A percentile compares a stretch with the other conserved stretches of the same genome.
Conservation (phyloP, 2,329 filamentous ascomycete species). For the Fusarium pilosicola region DNA sequence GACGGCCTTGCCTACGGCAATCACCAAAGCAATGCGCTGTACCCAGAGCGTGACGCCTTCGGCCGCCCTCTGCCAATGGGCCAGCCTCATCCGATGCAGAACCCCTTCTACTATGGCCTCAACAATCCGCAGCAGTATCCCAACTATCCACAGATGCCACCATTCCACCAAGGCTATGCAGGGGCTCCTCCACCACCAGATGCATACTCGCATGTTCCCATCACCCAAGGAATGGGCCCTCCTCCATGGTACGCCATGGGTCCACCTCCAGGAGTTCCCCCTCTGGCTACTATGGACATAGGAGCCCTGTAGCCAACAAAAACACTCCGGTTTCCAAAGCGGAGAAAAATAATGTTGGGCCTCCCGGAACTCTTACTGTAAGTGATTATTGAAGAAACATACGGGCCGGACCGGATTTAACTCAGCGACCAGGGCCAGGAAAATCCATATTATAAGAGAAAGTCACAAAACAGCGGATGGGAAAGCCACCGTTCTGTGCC, state of each 20-base stretch:
- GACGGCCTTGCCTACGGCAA: slow-evolving; percentile 67
- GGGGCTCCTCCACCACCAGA: slow-evolving; percentile 16
- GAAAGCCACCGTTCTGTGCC: slow-evolving; percentile 29
- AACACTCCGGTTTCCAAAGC: slow-evolving; percentile 29
- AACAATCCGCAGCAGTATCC: slow-evolving; percentile 36
- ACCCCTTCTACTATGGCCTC: slow-evolving; percentile 57
- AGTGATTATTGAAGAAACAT: background rate
- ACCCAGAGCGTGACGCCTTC: slow-evolving; percentile 53
- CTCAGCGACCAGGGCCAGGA: slow-evolving; percentile 24
- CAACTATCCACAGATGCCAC: slow-evolving; percentile 35
- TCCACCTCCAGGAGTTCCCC: slow-evolving; percentile 31
- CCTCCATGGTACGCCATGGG: slow-evolving; percentile 37
- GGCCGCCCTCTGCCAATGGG: slow-evolving; percentile 53
- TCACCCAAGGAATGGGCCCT: slow-evolving; percentile 46
- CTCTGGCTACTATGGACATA: slow-evolving; percentile 6
- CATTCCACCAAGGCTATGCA: slow-evolving; percentile 18
- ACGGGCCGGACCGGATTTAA: background rate
- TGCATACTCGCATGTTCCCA: slow-evolving; percentile 42
- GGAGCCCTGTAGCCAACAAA: slow-evolving; percentile 12
- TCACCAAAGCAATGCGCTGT: slow-evolving; percentile 55
- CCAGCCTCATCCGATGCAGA: slow-evolving; percentile 55
- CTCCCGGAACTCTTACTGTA: slow-evolving; percentile 34
- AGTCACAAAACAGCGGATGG: slow-evolving; percentile 29
- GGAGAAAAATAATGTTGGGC: slow-evolving; percentile 47
- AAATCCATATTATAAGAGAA: slow-evolving; percentile 44